phyloP scores from a whole-genome alignment of 495 filamentous ascomycete genomes.

The Aspergillus baeticus region DNA sequence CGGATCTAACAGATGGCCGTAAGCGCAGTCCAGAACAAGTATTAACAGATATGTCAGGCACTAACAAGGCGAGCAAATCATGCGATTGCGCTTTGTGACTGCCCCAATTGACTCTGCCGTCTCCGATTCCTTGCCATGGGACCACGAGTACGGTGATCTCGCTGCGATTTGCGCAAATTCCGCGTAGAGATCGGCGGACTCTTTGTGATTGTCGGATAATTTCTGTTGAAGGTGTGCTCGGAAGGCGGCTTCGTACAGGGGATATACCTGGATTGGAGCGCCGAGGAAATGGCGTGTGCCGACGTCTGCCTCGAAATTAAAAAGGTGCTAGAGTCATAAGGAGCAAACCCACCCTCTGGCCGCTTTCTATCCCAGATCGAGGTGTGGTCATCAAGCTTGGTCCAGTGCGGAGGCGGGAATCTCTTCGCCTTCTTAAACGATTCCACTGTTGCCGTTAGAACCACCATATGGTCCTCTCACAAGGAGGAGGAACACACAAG shows the following conservation, averaged over 20 bases:
- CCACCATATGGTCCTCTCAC: slow-evolving; percentile 15
- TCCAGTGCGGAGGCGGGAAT: slow-evolving; percentile 51
- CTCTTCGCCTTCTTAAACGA: slow-evolving; percentile 31
- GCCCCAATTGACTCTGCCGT: slow-evolving; percentile 13
- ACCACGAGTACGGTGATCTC: slow-evolving; percentile 8
- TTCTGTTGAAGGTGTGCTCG: slow-evolving; percentile 8
- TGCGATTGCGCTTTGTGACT: slow-evolving; percentile 13
- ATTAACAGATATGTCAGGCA: background rate
- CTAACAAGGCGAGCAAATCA: slow-evolving; percentile 13
- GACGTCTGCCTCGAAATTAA: slow-evolving; percentile 1
- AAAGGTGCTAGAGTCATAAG: too few relatives aligned
- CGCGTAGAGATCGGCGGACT: slow-evolving; percentile 10
- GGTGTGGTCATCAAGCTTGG: slow-evolving; percentile 29
- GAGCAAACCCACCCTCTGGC: slow-evolving; percentile 8
- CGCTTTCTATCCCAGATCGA: slow-evolving; percentile 15
- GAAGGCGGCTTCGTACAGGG: slow-evolving; percentile 12
- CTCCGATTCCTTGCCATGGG: slow-evolving; percentile 3
- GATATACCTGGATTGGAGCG: slow-evolving; percentile 13
- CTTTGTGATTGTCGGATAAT: slow-evolving; percentile 6
- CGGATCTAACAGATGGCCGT: slow-evolving; percentile 45
- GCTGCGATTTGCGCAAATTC: slow-evolving; percentile 9
- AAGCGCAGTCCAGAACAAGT: slow-evolving; percentile 1
- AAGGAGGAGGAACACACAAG: slow-evolving; percentile 30
- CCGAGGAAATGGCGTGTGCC: slow-evolving; percentile 9
- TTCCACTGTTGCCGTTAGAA: slow-evolving; percentile 27